Percentiles rank a stretch among this genome's conserved stretches.
phyloP scores from a whole-genome alignment of 2,329 filamentous ascomycete genomes.

The Colletotrichum destructivum region DNA sequence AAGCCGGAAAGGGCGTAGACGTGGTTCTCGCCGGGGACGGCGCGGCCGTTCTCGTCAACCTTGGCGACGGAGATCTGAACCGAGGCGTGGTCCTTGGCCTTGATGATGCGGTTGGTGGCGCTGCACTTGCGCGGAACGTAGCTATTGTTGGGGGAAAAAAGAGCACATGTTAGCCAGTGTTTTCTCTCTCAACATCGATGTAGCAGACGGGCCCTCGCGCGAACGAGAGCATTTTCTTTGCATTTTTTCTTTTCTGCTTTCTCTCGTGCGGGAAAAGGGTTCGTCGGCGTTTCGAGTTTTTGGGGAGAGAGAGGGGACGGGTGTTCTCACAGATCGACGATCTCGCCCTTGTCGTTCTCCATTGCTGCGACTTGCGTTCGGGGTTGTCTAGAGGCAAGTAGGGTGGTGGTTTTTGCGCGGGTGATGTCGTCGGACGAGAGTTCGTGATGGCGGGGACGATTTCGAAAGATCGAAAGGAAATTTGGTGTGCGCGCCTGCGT shows the following conservation, averaged over 20 bases:
- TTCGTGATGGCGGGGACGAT: slow-evolving; percentile 33
- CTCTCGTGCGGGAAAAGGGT: neutral
- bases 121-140: slow-evolving; percentile 99
- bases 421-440: slow-evolving; percentile 39
- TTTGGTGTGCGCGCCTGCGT: slow-evolving; percentile 50
- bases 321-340: slow-evolving; percentile 93
- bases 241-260: neutral
- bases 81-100: slow-evolving; percentile 99
- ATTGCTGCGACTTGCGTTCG: slow-evolving; percentile 75
- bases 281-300: slow-evolving; percentile 24
- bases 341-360: slow-evolving; percentile 99
- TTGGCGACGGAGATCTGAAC: slow-evolving; percentile 98
- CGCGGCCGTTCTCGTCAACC: slow-evolving; percentile 98
- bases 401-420: slow-evolving; percentile 46
- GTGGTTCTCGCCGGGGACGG: slow-evolving; percentile 94
- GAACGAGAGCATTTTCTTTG: slow-evolving; percentile 18
- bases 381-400: slow-evolving; percentile 51
- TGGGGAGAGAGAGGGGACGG: slow-evolving; percentile 30
- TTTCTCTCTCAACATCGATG: neutral
- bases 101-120: slow-evolving; percentile 99
- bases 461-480: slow-evolving; percentile 44
- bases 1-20: slow-evolving; percentile 98
- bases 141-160: slow-evolving; percentile 61
- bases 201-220: slow-evolving; percentile 24
- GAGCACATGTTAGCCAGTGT: slow-evolving; percentile 48